A percentile compares a stretch with the other conserved stretches of the same genome.
Evolutionary conservation across 192 early-diverging fungal genomes (phyloP).

Genomic region (Backusella macrospora): DNA sequence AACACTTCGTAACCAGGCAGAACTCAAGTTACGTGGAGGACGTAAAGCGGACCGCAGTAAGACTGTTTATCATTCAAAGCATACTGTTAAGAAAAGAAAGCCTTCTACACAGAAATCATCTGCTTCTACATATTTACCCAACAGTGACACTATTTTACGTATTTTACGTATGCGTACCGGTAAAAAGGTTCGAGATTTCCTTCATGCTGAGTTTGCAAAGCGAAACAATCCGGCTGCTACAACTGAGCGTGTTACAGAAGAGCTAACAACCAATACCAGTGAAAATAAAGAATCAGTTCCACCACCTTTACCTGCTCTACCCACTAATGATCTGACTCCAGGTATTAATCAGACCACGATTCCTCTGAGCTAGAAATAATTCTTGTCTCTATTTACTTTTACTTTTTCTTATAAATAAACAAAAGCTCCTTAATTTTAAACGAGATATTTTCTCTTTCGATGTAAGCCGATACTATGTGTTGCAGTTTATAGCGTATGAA

Average conservation of each 20-base stretch:
- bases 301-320: conserved; percentile 1
- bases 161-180: conserved; percentile 53
- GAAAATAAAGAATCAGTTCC: neutral
- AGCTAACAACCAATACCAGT: neutral
- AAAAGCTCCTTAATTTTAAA: neutral
- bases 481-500: neutral
- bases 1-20: conserved; percentile 35
- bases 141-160: conserved; percentile 50
- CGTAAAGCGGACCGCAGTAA: conserved; percentile 45
- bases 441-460: neutral
- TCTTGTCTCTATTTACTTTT: neutral
- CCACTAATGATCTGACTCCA: conserved; percentile 18
- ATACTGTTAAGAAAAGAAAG: conserved; percentile 35
- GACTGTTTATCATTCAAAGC: conserved; percentile 41
- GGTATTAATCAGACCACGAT: neutral
- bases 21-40: conserved; percentile 39
- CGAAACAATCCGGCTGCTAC: conserved; percentile 28
- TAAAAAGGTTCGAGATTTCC: conserved; percentile 47
- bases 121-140: conserved; percentile 45
- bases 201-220: conserved; percentile 43
- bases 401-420: neutral
- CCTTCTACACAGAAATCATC: neutral
- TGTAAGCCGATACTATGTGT: neutral
- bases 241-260: neutral
- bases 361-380: conserved; percentile 10